Percentiles rank a stretch among this genome's conserved stretches.
phyloP scores from a whole-genome alignment of 345 rosid species.

The Camelina sativa region DNA sequence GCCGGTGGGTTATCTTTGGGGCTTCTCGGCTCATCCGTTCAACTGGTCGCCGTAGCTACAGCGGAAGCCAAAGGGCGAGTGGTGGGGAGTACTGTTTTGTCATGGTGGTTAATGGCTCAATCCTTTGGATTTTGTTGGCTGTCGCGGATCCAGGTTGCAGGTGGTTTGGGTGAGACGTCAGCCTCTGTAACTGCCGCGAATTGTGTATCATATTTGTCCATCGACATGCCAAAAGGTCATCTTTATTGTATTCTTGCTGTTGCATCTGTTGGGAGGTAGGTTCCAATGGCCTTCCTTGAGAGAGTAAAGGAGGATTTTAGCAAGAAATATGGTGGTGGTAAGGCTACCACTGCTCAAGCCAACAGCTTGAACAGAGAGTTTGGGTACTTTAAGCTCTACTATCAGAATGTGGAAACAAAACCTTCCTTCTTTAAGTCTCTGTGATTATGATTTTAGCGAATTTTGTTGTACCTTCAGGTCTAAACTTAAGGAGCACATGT shows the following conservation, averaged over 20 bases:
- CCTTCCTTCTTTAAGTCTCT: not conserved
- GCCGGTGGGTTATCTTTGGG: no score
- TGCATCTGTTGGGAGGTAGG: conserved; percentile 84
- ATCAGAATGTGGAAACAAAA: not conserved
- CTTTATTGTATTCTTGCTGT: conserved; percentile 77
- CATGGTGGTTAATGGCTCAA: no score
- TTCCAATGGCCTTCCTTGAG: conserved; percentile 88
- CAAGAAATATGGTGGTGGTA: conserved; percentile 87
- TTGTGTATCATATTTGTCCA: not conserved
- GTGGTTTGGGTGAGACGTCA: no score
- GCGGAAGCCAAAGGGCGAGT: no score
- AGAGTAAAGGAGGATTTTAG: conserved; percentile 79
- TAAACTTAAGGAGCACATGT: conserved; percentile 87
- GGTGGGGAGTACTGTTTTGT: no score
- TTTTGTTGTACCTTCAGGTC: conserved; percentile 49
- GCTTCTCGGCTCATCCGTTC: no score
- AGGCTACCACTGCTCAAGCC: conserved; percentile 77
- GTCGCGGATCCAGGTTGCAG: no score
- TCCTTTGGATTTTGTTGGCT: no score
- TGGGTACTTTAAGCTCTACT: conserved; percentile 48
- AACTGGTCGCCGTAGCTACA: no score
- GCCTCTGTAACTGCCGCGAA: no score
- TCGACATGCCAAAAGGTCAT: not conserved
- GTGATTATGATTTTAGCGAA: not conserved
- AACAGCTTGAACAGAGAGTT: conserved; percentile 80